A percentile compares a stretch with the other conserved stretches of the same genome.
Evolutionary conservation across 2,329 filamentous ascomycete genomes (phyloP).

Genomic region (Colletotrichum sp.): DNA sequence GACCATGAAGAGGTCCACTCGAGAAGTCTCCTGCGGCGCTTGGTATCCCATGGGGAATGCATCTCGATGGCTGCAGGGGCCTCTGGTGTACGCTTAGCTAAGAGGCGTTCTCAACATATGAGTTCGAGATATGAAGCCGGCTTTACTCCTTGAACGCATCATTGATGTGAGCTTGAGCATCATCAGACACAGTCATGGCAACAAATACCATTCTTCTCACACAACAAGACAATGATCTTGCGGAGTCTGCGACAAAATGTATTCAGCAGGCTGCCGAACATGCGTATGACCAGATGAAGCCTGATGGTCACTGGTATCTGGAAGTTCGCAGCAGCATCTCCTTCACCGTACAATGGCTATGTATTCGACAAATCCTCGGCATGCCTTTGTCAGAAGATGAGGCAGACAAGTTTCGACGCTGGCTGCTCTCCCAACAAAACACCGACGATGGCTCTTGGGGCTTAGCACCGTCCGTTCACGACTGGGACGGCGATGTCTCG

Average conservation of each 20-base stretch:
- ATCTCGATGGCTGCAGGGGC: neutral
- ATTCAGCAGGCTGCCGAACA: neutral
- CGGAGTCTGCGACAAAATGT: neutral
- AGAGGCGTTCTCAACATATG: neutral
- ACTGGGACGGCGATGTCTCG: neutral
- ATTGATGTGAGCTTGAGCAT: fast-evolving
- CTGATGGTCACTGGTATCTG: conserved; percentile 2
- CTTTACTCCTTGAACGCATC: neutral
- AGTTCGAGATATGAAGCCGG: neutral
- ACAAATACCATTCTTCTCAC: neutral
- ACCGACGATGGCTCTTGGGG: neutral
- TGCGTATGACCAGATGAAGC: conserved; percentile 2
- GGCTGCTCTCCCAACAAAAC: conserved; percentile 1
- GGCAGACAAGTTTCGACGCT: neutral
- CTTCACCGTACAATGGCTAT: neutral
- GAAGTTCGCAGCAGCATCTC: conserved; percentile 2
- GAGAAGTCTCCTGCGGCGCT: neutral
- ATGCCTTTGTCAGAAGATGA: neutral
- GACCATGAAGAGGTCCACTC: neutral
- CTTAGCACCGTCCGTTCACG: neutral
- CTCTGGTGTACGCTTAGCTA: neutral
- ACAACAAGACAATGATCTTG: neutral
- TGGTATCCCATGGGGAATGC: neutral
- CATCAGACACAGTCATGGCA: neutral
- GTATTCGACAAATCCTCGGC: neutral